Conservation (phyloP, 352 stramenopile genomes). For the Thalassiosira exigua region DNA sequence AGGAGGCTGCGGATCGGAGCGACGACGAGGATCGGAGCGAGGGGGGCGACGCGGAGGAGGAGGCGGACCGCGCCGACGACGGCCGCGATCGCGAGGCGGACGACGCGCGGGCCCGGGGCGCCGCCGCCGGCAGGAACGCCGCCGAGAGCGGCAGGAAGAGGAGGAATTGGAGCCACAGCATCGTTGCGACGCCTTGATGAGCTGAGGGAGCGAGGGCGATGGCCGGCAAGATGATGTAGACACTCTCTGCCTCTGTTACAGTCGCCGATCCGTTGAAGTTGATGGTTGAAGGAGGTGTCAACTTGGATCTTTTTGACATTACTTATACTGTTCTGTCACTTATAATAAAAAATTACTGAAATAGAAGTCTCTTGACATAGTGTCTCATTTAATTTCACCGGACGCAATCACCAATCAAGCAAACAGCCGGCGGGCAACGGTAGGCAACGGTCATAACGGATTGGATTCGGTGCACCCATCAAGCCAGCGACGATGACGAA, state of each 20-base stretch:
- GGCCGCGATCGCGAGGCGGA: background rate
- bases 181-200: background rate
- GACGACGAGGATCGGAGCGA: background rate
- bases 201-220: background rate
- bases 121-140: conserved; percentile 2
- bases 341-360: background rate
- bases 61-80: background rate
- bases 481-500: conserved; percentile 10
- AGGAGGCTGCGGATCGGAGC: conserved; percentile 1
- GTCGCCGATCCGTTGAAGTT: background rate
- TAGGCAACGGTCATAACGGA: background rate
- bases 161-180: background rate
- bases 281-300: conserved; percentile 1
- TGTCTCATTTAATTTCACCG: background rate
- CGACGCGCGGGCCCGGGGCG: background rate
- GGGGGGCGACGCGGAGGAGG: background rate
- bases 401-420: background rate
- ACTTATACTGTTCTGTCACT: background rate
- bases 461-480: background rate
- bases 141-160: conserved; percentile 2
- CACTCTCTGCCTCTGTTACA: too few species aligned
- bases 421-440: background rate
- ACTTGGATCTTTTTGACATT: background rate
- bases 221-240: too few species aligned
- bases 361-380: background rate